These are phyloP conservation scores for Trichopus zeylanicus DNA, from an alignment of 116 monocot species.

Conservation along the genomic window DNA sequence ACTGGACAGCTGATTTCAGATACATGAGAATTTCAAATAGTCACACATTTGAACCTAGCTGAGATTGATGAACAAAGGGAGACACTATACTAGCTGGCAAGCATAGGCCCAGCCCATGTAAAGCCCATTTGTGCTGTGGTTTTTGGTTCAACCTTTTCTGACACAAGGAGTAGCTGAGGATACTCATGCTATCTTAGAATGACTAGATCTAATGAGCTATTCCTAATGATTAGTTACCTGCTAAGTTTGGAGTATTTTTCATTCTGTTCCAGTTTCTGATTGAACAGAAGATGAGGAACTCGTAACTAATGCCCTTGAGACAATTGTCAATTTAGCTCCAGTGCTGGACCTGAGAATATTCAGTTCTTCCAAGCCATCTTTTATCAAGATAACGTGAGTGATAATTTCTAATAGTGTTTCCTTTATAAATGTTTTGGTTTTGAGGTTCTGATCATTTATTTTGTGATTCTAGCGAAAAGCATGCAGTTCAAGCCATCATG, in stretches of 20 bases:
- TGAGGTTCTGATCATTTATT: not conserved
- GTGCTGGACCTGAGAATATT: conserved; percentile 89
- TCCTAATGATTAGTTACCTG: not conserved
- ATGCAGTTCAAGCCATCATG: conserved; percentile 80
- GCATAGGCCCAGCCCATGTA: too few relatives aligned
- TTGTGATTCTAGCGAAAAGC: conserved; percentile 61
- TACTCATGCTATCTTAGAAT: not conserved
- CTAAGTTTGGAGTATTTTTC: not conserved
- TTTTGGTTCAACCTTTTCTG: too few relatives aligned
- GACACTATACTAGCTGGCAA: too few relatives aligned
- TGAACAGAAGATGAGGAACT: conserved; percentile 92
- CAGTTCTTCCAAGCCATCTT: conserved; percentile 93
- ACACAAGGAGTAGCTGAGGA: too few relatives aligned
- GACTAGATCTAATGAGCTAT: not conserved
- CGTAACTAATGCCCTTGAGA: conserved; percentile 91
- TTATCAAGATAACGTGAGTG: conserved; percentile 83
- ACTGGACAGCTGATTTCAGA: too few relatives aligned
- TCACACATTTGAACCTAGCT: too few relatives aligned
- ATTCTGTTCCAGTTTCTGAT: not conserved
- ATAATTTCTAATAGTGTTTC: not conserved
- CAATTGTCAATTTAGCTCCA: conserved; percentile 86
- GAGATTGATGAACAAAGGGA: too few relatives aligned
- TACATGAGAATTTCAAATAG: too few relatives aligned
- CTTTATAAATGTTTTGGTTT: not conserved
- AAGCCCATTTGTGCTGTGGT: too few relatives aligned